phyloP scores from a whole-genome alignment of 2,329 filamentous ascomycete species.

The Colletotrichum sp. region DNA sequence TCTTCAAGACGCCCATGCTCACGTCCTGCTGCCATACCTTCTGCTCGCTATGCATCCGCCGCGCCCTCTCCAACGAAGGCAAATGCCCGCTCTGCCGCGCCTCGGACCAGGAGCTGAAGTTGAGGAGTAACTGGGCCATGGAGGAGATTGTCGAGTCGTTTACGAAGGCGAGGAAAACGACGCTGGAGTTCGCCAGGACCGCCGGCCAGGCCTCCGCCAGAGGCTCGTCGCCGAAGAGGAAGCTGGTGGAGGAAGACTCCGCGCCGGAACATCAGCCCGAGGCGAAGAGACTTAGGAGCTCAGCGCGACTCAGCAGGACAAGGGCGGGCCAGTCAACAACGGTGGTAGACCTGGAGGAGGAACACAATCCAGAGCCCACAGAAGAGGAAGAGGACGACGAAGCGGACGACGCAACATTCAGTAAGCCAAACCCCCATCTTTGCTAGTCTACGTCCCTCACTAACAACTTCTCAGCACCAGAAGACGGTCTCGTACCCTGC shows the following conservation, averaged over 20 bases:
- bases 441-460: background rate
- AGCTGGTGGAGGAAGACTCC: conserved; percentile 38
- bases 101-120: conserved; percentile 80
- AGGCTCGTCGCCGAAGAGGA: conserved; percentile 55
- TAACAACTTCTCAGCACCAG: conserved; percentile 35
- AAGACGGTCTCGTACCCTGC: conserved; percentile 81
- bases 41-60: conserved; percentile 92
- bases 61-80: conserved; percentile 81
- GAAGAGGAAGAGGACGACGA: conserved; percentile 5
- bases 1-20: conserved; percentile 92
- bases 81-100: conserved; percentile 87
- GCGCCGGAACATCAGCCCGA: conserved; percentile 26
- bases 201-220: conserved; percentile 29
- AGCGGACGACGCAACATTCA: background rate
- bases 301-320: conserved; percentile 51
- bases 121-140: conserved; percentile 84
- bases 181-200: conserved; percentile 68
- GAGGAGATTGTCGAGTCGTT: conserved; percentile 87
- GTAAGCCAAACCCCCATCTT: background rate
- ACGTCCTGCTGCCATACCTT: conserved; percentile 96
- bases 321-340: conserved; percentile 41
- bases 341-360: conserved; percentile 30
- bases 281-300: conserved; percentile 58
- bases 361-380: conserved; percentile 2
- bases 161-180: conserved; percentile 62